These are phyloP conservation scores for Pseudocercospora cruenta DNA, from an alignment of 2,329 filamentous ascomycete genomes.

Conservation along the genomic window DNA sequence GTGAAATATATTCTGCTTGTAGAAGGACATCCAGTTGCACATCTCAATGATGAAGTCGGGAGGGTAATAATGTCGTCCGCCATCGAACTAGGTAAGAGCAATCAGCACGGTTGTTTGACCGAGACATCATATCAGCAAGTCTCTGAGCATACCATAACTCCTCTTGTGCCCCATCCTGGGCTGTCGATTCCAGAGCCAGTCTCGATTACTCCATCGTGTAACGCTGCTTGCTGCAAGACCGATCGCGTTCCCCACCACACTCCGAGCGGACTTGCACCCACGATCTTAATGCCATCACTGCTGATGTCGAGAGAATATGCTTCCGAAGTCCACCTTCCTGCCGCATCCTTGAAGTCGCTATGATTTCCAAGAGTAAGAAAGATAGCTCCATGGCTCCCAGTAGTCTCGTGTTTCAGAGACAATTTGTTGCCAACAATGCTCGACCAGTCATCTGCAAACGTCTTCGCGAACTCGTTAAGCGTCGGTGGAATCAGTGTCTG, in stretches of 20 bases:
- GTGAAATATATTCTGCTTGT: constrained; percentile 64
- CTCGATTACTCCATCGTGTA: constrained; percentile 46
- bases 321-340: constrained; percentile 53
- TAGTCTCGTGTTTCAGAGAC: not conserved
- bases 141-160: constrained; percentile 28
- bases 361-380: constrained; percentile 54
- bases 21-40: constrained; percentile 64
- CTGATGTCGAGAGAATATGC: constrained; percentile 53
- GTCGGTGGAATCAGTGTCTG: constrained; percentile 58
- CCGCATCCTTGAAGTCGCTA: constrained; percentile 49
- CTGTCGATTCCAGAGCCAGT: constrained; percentile 52
- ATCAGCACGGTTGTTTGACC: not conserved
- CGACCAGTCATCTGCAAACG: constrained; percentile 48
- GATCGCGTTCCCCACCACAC: constrained; percentile 63
- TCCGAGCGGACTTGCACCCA: constrained; percentile 58
- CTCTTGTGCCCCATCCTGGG: constrained; percentile 50
- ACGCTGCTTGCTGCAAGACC: constrained; percentile 55
- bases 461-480: constrained; percentile 51
- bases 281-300: constrained; percentile 49
- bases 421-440: constrained; percentile 17
- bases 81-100: constrained; percentile 48
- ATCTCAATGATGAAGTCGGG: constrained; percentile 59
- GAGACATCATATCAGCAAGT: not conserved
- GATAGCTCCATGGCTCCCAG: constrained; percentile 34
- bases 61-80: constrained; percentile 61